Percentiles rank a stretch among this genome's conserved stretches.
phyloP scores from a whole-genome alignment of 2,329 filamentous ascomycete genomes.

The Lasiodiplodia sp. region DNA sequence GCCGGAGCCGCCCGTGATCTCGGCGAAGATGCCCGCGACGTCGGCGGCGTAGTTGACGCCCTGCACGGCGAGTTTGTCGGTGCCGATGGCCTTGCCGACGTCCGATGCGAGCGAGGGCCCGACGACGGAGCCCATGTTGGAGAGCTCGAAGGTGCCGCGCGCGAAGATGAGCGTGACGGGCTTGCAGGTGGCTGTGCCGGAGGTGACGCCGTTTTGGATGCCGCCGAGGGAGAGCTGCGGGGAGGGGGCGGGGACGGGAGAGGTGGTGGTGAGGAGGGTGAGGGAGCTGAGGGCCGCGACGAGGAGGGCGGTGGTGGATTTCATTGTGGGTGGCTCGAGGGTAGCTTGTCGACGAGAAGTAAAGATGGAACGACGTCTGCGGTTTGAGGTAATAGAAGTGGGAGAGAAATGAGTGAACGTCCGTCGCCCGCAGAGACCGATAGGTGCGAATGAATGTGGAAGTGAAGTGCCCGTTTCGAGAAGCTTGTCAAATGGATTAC shows the following conservation, averaged over 20 bases:
- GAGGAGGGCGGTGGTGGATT: conserved; percentile 2
- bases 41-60: conserved; percentile 62
- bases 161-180: conserved; percentile 62
- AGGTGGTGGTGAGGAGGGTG: neutral
- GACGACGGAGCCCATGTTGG: conserved; percentile 59
- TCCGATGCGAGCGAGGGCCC: conserved; percentile 61
- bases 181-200: conserved; percentile 21
- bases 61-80: conserved; percentile 56
- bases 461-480: neutral
- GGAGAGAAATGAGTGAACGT: neutral
- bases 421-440: neutral
- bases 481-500: neutral
- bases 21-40: conserved; percentile 39
- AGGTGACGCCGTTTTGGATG: conserved; percentile 39
- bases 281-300: neutral
- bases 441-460: neutral
- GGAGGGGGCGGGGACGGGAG: neutral
- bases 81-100: conserved; percentile 52
- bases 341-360: neutral
- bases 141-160: conserved; percentile 61
- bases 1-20: conserved; percentile 17
- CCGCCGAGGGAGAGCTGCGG: conserved; percentile 30
- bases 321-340: neutral
- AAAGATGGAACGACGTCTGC: neutral
- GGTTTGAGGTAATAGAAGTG: neutral